Percentiles rank a stretch among this genome's conserved stretches.
Evolutionary conservation across 192 early-diverging fungal species (phyloP).

Genomic region (Coemansia aciculifera): DNA sequence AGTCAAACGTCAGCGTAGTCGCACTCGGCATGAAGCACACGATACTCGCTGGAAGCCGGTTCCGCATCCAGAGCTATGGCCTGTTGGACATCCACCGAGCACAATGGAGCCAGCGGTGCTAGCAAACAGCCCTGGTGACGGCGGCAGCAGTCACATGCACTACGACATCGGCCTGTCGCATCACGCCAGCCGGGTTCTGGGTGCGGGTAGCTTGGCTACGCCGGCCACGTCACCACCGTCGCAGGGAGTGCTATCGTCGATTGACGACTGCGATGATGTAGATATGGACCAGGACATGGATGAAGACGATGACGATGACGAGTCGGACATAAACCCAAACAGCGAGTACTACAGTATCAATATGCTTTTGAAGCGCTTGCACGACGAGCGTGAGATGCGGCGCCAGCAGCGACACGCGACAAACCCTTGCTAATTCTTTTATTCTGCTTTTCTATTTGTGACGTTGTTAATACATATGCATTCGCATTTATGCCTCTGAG

Average conservation of each 20-base stretch:
- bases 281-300: slow-evolving; percentile 2
- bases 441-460: no score
- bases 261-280: slow-evolving; percentile 9
- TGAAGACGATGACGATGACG: slow-evolving; percentile 11
- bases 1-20: background rate
- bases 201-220: slow-evolving; percentile 9
- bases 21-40: background rate
- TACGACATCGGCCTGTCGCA: background rate
- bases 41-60: background rate
- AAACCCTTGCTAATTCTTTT: background rate
- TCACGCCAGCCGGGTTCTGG: background rate
- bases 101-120: background rate
- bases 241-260: background rate
- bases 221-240: slow-evolving; percentile 28
- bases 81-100: background rate
- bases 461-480: background rate
- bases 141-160: background rate
- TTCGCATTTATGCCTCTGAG: background rate
- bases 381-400: slow-evolving; percentile 40
- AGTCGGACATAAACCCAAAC: slow-evolving; percentile 17
- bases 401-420: slow-evolving; percentile 11
- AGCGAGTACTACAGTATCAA: slow-evolving; percentile 52
- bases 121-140: background rate
- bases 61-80: background rate
- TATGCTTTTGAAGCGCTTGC: slow-evolving; percentile 42